Evolutionary conservation across 805 yeast species (phyloP).

Genomic region (Wickerhamiella domercqiae): DNA sequence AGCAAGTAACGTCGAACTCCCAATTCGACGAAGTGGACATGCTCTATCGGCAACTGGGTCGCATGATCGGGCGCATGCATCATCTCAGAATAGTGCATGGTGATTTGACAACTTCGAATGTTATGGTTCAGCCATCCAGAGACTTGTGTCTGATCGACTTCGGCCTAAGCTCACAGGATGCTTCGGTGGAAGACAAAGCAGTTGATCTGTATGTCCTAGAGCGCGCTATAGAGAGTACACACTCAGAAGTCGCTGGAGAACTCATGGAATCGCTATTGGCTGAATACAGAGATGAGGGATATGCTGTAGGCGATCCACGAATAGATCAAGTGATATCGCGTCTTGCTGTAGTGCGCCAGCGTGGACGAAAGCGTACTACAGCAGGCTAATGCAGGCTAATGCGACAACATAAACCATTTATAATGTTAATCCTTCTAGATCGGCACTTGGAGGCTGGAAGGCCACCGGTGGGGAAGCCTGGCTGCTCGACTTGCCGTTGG

Average conservation of each 20-base stretch:
- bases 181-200: conserved; percentile 64
- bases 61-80: conserved; percentile 52
- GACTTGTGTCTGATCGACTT: conserved; percentile 63
- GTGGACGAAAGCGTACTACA: conserved; percentile 95
- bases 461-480: neutral
- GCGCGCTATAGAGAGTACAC: conserved; percentile 82
- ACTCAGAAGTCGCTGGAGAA: conserved; percentile 49
- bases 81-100: conserved; percentile 75
- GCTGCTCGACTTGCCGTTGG: no score
- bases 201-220: conserved; percentile 94
- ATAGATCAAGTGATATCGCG: conserved; percentile 42
- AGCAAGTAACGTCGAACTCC: conserved; percentile 24
- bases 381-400: conserved; percentile 37
- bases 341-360: conserved; percentile 67
- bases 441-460: neutral
- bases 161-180: conserved; percentile 68
- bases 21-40: conserved; percentile 9
- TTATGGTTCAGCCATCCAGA: conserved; percentile 27
- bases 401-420: neutral
- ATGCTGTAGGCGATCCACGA: conserved; percentile 12
- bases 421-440: neutral
- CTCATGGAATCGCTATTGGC: conserved; percentile 55
- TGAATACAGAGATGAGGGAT: conserved; percentile 38
- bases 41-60: conserved; percentile 25
- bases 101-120: conserved; percentile 82